Percentiles rank a stretch among this genome's conserved stretches.
These are phyloP conservation scores for Backusella westeae DNA, from an alignment of 192 early-diverging fungal species.

Conservation along the genomic window DNA sequence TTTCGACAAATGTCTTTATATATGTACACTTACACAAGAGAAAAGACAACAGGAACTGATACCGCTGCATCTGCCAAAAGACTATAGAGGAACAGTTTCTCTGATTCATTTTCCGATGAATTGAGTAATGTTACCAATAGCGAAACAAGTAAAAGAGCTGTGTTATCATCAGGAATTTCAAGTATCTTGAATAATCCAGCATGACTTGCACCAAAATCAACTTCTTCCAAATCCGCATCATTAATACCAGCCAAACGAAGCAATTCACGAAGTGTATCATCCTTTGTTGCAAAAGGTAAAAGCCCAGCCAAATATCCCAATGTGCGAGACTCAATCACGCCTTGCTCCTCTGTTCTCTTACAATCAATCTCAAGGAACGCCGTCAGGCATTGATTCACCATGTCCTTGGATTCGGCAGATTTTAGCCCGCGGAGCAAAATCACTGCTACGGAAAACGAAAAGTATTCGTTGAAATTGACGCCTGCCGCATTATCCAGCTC, in stretches of 20 bases:
- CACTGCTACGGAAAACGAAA: slow-evolving; percentile 77
- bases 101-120: slow-evolving; percentile 64
- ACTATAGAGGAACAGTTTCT: slow-evolving; percentile 67
- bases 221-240: slow-evolving; percentile 41
- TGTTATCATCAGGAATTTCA: slow-evolving; percentile 56
- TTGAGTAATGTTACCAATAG: slow-evolving; percentile 68
- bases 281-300: slow-evolving; percentile 70
- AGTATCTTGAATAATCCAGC: slow-evolving; percentile 57
- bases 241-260: slow-evolving; percentile 51
- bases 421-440: slow-evolving; percentile 81
- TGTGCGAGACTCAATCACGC: slow-evolving; percentile 42
- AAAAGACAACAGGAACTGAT: slow-evolving; percentile 63
- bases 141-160: slow-evolving; percentile 55
- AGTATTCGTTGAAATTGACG: slow-evolving; percentile 79
- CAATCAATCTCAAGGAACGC: slow-evolving; percentile 71
- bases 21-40: slow-evolving; percentile 46
- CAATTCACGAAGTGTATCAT: slow-evolving; percentile 59
- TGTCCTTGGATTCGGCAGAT: slow-evolving; percentile 65
- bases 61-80: slow-evolving; percentile 72
- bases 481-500: slow-evolving; percentile 71
- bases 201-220: slow-evolving; percentile 41
- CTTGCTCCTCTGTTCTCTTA: slow-evolving; percentile 38
- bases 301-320: slow-evolving; percentile 78
- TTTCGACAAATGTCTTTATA: too few species aligned
- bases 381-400: slow-evolving; percentile 63